Evolutionary conservation across 805 yeast species (phyloP), one percentile per base, ranked within the genome.

Genomic region (Zygoascus biomembranicola): DNA sequence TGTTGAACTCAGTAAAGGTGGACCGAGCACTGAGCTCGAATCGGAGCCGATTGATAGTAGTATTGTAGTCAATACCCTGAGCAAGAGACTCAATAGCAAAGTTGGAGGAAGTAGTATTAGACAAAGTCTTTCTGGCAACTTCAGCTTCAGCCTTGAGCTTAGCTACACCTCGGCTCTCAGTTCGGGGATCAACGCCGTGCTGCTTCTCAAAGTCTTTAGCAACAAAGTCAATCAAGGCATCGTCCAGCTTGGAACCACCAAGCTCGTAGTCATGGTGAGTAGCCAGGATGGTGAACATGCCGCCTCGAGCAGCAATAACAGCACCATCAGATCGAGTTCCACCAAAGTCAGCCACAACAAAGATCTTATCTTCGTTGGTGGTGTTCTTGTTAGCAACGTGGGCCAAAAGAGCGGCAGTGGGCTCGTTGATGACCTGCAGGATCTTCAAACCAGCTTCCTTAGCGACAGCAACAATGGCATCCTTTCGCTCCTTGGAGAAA

Each of bases 271-370:
- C 86, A 66, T 90, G 96, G 55, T 82, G 81, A 60, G 97, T 88
- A 56, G 95, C 85, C 62, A 94, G 77, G 47, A 89, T 76, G 53
- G 99, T 92, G 73, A 87, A 78, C 61, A 94, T 80, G 65, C 99
- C 99, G 59, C 96, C 96, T 76, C 97, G 84, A 52, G 85, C 87
- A 43, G 97, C 83, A 63, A 94, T 75, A 50, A 94, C 90, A 55
- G 98, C 96, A 57, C 90, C 97, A 68, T 94, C 98, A 43, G 96
- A 84, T 73, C 98, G 81, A 62, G 90, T 78, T 67, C 96, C 97
- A 69, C 99, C 99, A 65, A 94, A 87, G 72, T 94, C 99, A 52
- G 95, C 95, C 61, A 94, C 97, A 49, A 89, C 95, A 65, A 84
- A 84, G 56, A 87, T 71, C 75, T 85, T 85, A 72, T 89, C 95